Conservation (phyloP, 257 asterid genomes). For the Hygrophila difformis region DNA sequence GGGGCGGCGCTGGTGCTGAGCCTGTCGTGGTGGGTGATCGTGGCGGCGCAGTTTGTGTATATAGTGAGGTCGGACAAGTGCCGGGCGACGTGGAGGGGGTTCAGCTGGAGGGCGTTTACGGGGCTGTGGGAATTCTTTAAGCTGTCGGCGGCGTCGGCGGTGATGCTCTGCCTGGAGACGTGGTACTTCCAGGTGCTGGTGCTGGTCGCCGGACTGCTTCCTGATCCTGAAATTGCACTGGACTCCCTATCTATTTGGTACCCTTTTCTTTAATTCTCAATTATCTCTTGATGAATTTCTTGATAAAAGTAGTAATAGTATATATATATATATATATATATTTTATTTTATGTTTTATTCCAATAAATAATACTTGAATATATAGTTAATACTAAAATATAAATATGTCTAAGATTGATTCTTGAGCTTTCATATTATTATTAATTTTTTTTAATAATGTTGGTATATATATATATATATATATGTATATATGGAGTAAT, state of each 20-base stretch:
- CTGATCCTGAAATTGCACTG: constrained; percentile 11
- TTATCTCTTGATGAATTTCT: not conserved
- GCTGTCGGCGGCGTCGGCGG: no score
- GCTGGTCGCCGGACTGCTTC: constrained; percentile 13
- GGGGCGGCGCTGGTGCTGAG: constrained; percentile 16
- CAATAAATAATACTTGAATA: no score
- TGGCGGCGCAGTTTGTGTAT: constrained; percentile 6
- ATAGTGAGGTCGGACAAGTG: constrained; percentile 8
- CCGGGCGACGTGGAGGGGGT: constrained; percentile 11
- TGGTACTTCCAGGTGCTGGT: constrained; percentile 8
- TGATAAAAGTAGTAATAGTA: not conserved
- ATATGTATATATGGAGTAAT: no score
- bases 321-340: not conserved
- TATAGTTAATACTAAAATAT: no score
- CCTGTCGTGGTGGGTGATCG: constrained; percentile 16
- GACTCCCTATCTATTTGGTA: constrained; percentile 14
- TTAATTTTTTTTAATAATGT: no score
- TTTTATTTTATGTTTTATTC: no score
- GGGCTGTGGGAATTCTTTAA: constrained; percentile 14
- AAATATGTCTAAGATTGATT: no score
- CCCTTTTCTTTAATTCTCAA: not conserved
- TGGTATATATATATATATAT: no score
- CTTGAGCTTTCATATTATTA: no score
- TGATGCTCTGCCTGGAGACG: no score
- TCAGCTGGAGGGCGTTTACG: constrained; percentile 1